Evolutionary conservation across 1,284 basidiomycete species (phyloP).

Genomic region (Rugosomyces carneus): DNA sequence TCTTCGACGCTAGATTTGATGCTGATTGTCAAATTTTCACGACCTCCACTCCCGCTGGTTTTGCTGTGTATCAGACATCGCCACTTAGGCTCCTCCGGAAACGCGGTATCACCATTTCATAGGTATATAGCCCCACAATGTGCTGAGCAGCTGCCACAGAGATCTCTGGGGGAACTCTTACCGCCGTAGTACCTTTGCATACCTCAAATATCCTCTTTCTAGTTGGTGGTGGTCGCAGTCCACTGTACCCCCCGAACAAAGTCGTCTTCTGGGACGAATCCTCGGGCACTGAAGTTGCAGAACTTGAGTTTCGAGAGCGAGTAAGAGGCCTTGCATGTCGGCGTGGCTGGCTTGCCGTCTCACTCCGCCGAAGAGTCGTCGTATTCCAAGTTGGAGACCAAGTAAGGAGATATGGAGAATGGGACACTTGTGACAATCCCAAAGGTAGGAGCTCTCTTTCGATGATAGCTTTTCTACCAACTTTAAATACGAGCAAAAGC

Average conservation of each 20-base stretch:
- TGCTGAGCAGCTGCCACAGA: constrained; percentile 37
- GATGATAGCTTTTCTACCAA: neutral
- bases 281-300: constrained; percentile 69
- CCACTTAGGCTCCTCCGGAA: constrained; percentile 77
- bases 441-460: constrained; percentile 45
- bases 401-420: constrained; percentile 66
- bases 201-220: constrained; percentile 84
- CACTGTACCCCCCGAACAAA: constrained; percentile 93
- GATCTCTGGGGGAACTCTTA: constrained; percentile 74
- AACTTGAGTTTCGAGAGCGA: constrained; percentile 87
- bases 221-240: constrained; percentile 83
- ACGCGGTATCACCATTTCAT: constrained; percentile 50
- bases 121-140: constrained; percentile 4
- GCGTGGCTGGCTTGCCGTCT: constrained; percentile 79
- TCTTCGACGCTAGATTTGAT: constrained; percentile 76
- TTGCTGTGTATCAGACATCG: constrained; percentile 78
- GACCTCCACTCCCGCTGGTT: constrained; percentile 76
- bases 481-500: neutral
- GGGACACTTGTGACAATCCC: constrained; percentile 87
- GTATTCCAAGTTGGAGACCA: constrained; percentile 69
- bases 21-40: constrained; percentile 78
- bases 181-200: constrained; percentile 74
- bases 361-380: constrained; percentile 73
- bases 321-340: constrained; percentile 79
- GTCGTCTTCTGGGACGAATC: constrained; percentile 88